Percentiles rank a stretch among this genome's conserved stretches.
These are phyloP conservation scores for Xylaria bambusicola DNA, from an alignment of 495 filamentous ascomycete genomes.

Conservation along the genomic window DNA sequence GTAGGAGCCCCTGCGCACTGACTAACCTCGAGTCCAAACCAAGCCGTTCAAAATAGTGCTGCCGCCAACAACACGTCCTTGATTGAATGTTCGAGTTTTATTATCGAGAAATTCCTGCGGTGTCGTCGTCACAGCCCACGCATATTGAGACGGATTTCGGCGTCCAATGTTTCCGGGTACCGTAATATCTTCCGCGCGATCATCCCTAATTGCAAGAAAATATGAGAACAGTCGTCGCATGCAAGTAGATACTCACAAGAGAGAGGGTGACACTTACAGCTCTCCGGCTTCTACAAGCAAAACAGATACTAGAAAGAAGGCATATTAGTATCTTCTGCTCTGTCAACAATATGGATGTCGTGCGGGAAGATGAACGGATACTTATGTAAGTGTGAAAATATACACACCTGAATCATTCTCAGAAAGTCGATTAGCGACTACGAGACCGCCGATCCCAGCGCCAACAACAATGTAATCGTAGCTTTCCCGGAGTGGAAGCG, in stretches of 20 bases:
- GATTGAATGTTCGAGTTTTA: conserved; percentile 33
- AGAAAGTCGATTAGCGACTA: conserved; percentile 55
- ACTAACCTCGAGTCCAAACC: conserved; percentile 43
- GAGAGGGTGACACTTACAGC: conserved; percentile 34
- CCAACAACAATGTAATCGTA: conserved; percentile 58
- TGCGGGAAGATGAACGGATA: background rate
- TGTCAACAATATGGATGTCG: no score
- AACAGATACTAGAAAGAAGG: conserved; percentile 20
- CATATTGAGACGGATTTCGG: conserved; percentile 29
- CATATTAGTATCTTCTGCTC: background rate
- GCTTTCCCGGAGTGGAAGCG: conserved; percentile 22
- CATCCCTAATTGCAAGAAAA: conserved; percentile 23
- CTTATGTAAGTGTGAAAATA: background rate
- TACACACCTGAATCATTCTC: conserved; percentile 40
- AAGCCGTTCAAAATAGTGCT: conserved; percentile 52
- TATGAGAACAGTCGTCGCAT: conserved; percentile 12
- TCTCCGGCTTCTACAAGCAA: conserved; percentile 47
- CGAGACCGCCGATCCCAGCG: conserved; percentile 56
- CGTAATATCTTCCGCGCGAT: conserved; percentile 32
- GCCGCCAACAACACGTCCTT: conserved; percentile 48
- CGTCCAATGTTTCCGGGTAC: conserved; percentile 36
- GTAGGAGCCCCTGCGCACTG: no score
- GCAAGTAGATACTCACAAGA: background rate
- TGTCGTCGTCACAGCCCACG: conserved; percentile 22
- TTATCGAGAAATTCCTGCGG: conserved; percentile 38